Conservation (phyloP, 1,284 basidiomycete species). For the Puccinia sorghi region DNA sequence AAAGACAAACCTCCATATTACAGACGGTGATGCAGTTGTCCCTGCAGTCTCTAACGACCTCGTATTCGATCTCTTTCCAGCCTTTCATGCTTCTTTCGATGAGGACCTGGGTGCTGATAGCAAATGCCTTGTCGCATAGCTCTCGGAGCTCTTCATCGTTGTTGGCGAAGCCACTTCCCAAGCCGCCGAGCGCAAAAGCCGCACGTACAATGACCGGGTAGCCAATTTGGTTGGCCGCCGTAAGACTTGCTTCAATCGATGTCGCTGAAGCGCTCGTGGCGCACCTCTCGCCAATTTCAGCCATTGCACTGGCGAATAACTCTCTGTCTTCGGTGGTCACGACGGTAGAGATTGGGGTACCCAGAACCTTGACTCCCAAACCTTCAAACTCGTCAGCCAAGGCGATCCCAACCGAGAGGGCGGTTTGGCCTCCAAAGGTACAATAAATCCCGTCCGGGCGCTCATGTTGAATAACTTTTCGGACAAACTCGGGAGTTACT, state of each 20-base stretch:
- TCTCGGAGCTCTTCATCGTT: constrained; percentile 82
- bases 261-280: constrained; percentile 84
- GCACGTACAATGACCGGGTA: constrained; percentile 96
- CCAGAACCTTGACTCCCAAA: constrained; percentile 82
- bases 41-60: constrained; percentile 95
- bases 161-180: constrained; percentile 92
- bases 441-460: constrained; percentile 98
- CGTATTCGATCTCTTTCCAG: constrained; percentile 99
- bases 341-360: constrained; percentile 95
- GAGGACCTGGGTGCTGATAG: constrained; percentile 92
- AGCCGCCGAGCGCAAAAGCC: constrained; percentile 91
- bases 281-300: constrained; percentile 90
- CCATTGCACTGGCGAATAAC: constrained; percentile 92
- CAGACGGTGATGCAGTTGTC: constrained; percentile 99
- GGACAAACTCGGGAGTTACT: constrained; percentile 95
- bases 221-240: constrained; percentile 83
- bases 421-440: constrained; percentile 97
- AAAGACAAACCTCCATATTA: constrained; percentile 88
- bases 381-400: constrained; percentile 91
- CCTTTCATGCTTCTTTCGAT: constrained; percentile 99
- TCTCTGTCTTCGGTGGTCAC: constrained; percentile 97
- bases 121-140: constrained; percentile 89
- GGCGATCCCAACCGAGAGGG: constrained; percentile 93
- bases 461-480: constrained; percentile 97
- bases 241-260: constrained; percentile 73